Evolutionary conservation across 148 eudicot species (phyloP), one percentile per base, ranked within the genome.

Genomic region (Amaranthus cruentus): DNA sequence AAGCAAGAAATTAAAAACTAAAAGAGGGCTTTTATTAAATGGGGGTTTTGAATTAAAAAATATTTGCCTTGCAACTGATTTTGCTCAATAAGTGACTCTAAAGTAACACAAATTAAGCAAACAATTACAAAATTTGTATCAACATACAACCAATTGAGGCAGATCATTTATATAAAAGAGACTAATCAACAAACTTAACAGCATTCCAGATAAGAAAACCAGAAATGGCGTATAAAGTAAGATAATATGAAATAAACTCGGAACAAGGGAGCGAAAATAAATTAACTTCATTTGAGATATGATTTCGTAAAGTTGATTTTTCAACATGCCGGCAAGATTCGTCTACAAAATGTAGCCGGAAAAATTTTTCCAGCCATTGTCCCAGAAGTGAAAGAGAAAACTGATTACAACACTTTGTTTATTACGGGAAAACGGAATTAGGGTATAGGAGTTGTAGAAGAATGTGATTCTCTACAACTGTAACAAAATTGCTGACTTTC

Each of bases 281-380:
- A 12, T 28, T 28, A 77, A 97, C 93, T 89, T 94, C 96, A 91
- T 89, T 87, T 94, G 98, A 74, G 80, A 87, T 97, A 94, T 94
- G 62, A 94, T 87, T 42, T 91, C 98, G 80, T 91, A 91, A 61
- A 91, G 90, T 73, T 94, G 90, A 15, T 56, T 76, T 62, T 88
- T 91, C 4, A 97, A 88, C 92, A 94, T 87, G 8, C 97, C 98
- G 77, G 90, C 97, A 50, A 90, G 81, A 75, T 82, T 87, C 52
- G 88, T 47, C 67, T 94, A 73, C 13, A 90, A 15, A 12, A 87
- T 92, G 55, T 87, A 97, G 62, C 79, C 82, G 75, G 85, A 71
- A 43, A 85, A 1, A 69, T 79, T 87, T 85, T 86, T 67, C 81
- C 92, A 77, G 91, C 98, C 97, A 89, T 93, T 64, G 38, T 28